Base-by-base conservation (phyloP, 192 early-diverging fungal genomes). In the Haplosporangium gracile region DNA sequence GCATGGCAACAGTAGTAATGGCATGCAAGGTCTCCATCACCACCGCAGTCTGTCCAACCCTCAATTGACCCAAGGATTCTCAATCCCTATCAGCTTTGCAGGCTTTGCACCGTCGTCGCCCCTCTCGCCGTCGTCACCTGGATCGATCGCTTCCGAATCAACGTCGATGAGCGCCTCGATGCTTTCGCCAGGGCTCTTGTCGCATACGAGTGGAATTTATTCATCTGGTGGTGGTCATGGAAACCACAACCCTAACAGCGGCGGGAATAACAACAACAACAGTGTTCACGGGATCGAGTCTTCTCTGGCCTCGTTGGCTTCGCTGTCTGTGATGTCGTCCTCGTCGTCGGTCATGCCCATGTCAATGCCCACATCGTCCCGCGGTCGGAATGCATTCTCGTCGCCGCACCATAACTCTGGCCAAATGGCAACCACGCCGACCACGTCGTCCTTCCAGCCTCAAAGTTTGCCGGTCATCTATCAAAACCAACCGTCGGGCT, bases 391-490 rank as follows among this genome's bases (percentile, higher is more conserved):
- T 20, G 49, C 80, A 24, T 70, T 81, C 43, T 43, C 79, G 18
- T 47, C 70, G 1, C 22, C 73, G 15, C 53, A 77, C 47, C 40
- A 79, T n/a, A 68, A 18, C 68, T 69, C 75, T n/a, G 55, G 38
- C 42, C 69, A 63, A 16, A 69, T 78, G 68, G 72, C 82, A 1
- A 81, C 70, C 8, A 81, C 83, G 5, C 74, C 83, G 7, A 85
- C 83, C 16, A 73, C 83, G 1, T 72, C 78, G 3, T 80, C 78
- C 6, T 85, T 85, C 60, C 83, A 85, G 38, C 83, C 83, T 9
- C 83, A 85, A 26, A 85, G 78, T 47, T 42, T 85, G n/a, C 83
- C 83, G 4, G 69, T 73, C 40, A 85, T 85, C 3, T 85, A 80
- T 36, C 83, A 76, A 15, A 78, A 83, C 68, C 82, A 83, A 8